Evolutionary conservation across 2,329 filamentous ascomycete genomes (phyloP).

Genomic region (Epichloe scottii): DNA sequence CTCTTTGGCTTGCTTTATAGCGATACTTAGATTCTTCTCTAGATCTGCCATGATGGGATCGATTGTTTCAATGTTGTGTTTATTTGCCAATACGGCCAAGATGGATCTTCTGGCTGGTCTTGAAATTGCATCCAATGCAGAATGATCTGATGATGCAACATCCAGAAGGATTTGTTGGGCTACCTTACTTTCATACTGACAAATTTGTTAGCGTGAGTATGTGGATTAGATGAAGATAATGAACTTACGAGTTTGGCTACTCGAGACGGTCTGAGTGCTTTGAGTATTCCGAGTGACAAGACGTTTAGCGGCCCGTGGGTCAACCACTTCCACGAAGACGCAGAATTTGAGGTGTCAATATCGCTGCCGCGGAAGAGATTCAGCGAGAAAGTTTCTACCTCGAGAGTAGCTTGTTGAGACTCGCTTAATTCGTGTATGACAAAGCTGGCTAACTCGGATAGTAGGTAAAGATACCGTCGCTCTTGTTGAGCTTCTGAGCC

Average conservation of each 20-base stretch:
- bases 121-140: slow-evolving; percentile 6
- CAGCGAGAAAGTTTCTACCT: slow-evolving; percentile 21
- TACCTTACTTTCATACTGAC: slow-evolving; percentile 24
- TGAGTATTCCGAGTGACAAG: slow-evolving; percentile 27
- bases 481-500: slow-evolving; percentile 15
- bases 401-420: slow-evolving; percentile 21
- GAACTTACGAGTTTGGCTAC: slow-evolving; percentile 23
- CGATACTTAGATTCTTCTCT: slow-evolving; percentile 12
- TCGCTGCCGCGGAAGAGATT: slow-evolving; percentile 25
- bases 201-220: slow-evolving; percentile 2
- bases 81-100: slow-evolving; percentile 31
- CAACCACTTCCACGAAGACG: slow-evolving; percentile 20
- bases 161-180: slow-evolving; percentile 23
- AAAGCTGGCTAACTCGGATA: slow-evolving; percentile 25
- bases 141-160: slow-evolving; percentile 9
- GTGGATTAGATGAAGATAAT: background rate
- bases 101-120: slow-evolving; percentile 22
- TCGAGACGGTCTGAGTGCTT: slow-evolving; percentile 21
- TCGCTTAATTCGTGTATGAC: slow-evolving; percentile 25
- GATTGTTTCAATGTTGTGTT: slow-evolving; percentile 26
- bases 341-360: background rate
- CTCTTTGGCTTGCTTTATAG: slow-evolving; percentile 9
- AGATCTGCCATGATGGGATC: slow-evolving; percentile 15
- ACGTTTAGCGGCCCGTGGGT: slow-evolving; percentile 18
- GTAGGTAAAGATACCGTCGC: slow-evolving; percentile 23